These are phyloP conservation scores for Trichosporon coremiiforme DNA, from an alignment of 1,284 basidiomycete genomes.

Conservation along the genomic window DNA sequence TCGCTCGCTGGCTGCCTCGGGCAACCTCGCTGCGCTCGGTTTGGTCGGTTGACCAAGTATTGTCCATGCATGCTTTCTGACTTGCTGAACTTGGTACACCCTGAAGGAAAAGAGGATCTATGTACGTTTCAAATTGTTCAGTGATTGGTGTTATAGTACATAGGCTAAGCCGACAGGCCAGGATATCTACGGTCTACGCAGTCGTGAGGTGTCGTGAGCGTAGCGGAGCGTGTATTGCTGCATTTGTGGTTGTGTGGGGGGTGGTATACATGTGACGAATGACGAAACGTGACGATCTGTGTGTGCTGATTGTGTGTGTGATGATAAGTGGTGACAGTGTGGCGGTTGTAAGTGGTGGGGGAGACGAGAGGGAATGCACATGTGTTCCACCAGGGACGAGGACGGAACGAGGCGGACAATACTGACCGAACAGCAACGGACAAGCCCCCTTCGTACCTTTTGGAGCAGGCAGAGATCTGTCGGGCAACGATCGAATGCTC, in stretches of 20 bases:
- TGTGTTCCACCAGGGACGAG: background rate
- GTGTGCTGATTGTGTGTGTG: background rate
- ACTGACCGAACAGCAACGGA: background rate
- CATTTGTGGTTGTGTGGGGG: background rate
- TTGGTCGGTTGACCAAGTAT: background rate
- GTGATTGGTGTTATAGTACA: background rate
- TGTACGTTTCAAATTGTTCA: background rate
- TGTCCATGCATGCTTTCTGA: constrained; percentile 11
- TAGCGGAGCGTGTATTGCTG: constrained; percentile 8
- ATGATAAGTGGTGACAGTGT: background rate
- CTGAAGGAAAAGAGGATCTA: background rate
- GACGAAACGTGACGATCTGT: background rate
- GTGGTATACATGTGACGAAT: background rate
- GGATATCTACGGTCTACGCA: constrained; percentile 12
- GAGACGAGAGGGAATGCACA: background rate
- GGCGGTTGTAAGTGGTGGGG: background rate
- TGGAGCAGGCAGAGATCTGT: background rate
- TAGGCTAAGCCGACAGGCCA: background rate
- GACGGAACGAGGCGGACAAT: background rate
- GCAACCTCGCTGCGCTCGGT: background rate
- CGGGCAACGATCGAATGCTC: background rate
- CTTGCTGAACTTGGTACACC: constrained; percentile 11
- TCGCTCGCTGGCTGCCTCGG: too few relatives aligned
- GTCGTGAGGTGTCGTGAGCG: constrained; percentile 5
- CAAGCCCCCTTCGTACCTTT: background rate